Percentiles rank a stretch among this genome's conserved stretches.
These are phyloP conservation scores for Fomitopsis schrenkii DNA, from an alignment of 1,284 basidiomycete genomes.

Conservation along the genomic window DNA sequence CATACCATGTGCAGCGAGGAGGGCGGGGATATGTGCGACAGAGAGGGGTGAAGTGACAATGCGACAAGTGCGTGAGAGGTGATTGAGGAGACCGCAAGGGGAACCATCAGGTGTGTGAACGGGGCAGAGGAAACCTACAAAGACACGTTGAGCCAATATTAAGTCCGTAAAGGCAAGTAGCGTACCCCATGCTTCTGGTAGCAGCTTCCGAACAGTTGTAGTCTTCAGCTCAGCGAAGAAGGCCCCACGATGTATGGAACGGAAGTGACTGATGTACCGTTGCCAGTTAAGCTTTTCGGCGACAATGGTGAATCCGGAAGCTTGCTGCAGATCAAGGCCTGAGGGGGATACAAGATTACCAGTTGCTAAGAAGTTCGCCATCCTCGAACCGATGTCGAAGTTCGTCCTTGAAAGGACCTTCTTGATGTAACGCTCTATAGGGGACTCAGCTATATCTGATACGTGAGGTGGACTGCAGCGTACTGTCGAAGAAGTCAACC, in stretches of 20 bases:
- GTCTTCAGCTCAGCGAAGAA: constrained; percentile 99
- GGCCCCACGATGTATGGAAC: constrained; percentile 97
- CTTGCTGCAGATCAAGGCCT: constrained; percentile 96
- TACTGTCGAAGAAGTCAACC: constrained; percentile 86
- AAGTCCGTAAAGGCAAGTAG: constrained; percentile 1
- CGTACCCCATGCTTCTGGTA: constrained; percentile 97
- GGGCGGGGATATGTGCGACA: constrained; percentile 75
- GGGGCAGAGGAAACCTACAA: constrained; percentile 90
- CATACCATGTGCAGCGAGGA: constrained; percentile 93
- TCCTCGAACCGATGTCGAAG: constrained; percentile 88
- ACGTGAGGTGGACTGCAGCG: constrained; percentile 24
- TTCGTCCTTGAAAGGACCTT: constrained; percentile 79
- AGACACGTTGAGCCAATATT: constrained; percentile 7
- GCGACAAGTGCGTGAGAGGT: constrained; percentile 92
- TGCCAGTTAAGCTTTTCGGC: constrained; percentile 99
- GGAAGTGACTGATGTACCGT: constrained; percentile 97
- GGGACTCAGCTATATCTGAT: constrained; percentile 6
- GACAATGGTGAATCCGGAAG: constrained; percentile 96
- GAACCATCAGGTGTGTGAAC: constrained; percentile 99
- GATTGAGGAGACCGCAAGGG: constrained; percentile 97
- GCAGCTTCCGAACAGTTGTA: constrained; percentile 93
- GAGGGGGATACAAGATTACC: constrained; percentile 95
- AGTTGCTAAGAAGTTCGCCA: constrained; percentile 96
- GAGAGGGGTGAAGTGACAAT: constrained; percentile 81
- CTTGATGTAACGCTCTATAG: constrained; percentile 75